Percentiles rank a stretch among this genome's conserved stretches.
phyloP scores from a whole-genome alignment of 768 basidiomycete species.

The Termitomyces sp. region DNA sequence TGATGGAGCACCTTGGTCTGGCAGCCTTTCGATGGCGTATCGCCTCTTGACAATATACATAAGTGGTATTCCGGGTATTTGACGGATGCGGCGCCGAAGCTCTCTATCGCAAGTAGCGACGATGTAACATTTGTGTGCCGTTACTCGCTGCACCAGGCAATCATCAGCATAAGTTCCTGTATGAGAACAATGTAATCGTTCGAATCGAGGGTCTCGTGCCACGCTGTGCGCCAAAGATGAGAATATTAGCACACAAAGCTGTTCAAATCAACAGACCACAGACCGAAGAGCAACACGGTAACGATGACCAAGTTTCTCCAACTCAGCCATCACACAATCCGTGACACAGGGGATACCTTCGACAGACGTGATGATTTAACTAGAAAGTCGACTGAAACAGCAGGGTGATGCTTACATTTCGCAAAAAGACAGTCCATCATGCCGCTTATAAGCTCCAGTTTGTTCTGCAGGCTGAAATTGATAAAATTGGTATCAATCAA shows the following conservation, averaged over 20 bases:
- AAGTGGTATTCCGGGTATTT: conserved; percentile 87
- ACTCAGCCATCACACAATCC: conserved; percentile 97
- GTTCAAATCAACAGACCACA: conserved; percentile 18
- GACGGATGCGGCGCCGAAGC: conserved; percentile 84
- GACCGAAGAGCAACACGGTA: conserved; percentile 93
- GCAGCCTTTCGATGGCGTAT: conserved; percentile 93
- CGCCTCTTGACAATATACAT: conserved; percentile 94
- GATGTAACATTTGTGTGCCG: conserved; percentile 92
- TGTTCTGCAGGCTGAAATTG: conserved; percentile 97
- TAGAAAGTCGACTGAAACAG: background rate
- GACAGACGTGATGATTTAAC: conserved; percentile 1
- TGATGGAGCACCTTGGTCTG: conserved; percentile 86
- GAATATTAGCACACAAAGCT: background rate
- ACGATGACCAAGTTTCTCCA: conserved; percentile 95
- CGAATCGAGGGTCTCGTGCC: conserved; percentile 95
- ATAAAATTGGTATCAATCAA: conserved; percentile 99
- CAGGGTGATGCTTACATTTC: conserved; percentile 57
- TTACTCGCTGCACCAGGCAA: conserved; percentile 94
- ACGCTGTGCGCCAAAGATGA: conserved; percentile 48
- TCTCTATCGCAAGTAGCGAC: conserved; percentile 98
- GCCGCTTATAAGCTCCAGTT: conserved; percentile 90
- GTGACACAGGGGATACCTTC: conserved; percentile 99
- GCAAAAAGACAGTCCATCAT: conserved; percentile 99
- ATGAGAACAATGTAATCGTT: conserved; percentile 88
- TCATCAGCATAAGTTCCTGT: conserved; percentile 98